A percentile compares a stretch with the other conserved stretches of the same genome.
Conservation (phyloP, 345 rosid species). For the Brassica napus region DNA sequence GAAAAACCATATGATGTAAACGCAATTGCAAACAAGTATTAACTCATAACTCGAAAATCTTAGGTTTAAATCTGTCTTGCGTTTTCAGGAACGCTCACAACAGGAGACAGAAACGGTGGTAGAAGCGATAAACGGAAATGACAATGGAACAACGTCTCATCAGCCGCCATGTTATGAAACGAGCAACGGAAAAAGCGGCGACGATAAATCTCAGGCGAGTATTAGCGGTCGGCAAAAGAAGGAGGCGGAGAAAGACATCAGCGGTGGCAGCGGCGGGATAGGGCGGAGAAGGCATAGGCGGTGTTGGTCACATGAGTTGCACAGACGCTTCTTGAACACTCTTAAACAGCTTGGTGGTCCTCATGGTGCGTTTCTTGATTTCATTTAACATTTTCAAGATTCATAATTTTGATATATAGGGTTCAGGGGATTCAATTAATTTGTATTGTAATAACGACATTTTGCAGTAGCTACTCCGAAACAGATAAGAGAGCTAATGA, state of each 20-base stretch:
- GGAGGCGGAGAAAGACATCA: conserved; percentile 45
- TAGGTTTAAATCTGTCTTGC: background rate
- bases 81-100: conserved; percentile 45
- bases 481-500: conserved; percentile 89
- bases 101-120: conserved; percentile 49
- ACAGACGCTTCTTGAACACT: conserved; percentile 72
- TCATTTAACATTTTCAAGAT: conserved; percentile 5
- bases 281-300: conserved; percentile 71
- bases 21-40: background rate
- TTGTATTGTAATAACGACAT: conserved; percentile 31
- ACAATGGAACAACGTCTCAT: conserved; percentile 23
- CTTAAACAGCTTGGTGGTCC: conserved; percentile 96
- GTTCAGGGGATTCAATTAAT: conserved; percentile 17
- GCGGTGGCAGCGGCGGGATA: background rate
- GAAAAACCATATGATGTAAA: no score
- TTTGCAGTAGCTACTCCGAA: conserved; percentile 84
- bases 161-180: conserved; percentile 55
- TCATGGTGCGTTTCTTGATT: conserved; percentile 51
- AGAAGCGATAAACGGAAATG: conserved; percentile 54
- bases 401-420: conserved; percentile 20
- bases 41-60: background rate
- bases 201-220: conserved; percentile 40
- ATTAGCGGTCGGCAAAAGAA: conserved; percentile 22
- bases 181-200: conserved; percentile 45
- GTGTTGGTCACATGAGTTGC: conserved; percentile 94